These are phyloP conservation scores for Zelonia costaricensis DNA, from an alignment of 208 protist species.

Conservation along the genomic window DNA sequence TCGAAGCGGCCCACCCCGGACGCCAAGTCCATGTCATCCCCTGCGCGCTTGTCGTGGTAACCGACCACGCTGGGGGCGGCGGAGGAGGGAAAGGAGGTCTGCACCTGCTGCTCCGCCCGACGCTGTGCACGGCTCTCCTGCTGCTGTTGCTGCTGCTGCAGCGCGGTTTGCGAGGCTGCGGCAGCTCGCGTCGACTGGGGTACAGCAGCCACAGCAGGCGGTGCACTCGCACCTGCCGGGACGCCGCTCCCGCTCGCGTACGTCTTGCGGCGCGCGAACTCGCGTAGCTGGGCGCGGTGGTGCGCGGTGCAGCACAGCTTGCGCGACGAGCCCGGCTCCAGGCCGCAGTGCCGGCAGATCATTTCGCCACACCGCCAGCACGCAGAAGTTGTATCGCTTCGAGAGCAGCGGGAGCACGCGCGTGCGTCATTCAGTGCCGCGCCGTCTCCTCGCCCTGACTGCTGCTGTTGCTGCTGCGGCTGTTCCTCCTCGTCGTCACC, in stretches of 20 bases:
- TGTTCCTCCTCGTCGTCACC: background rate
- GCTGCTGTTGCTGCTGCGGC: background rate
- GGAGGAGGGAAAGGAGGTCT: slow-evolving; percentile 21
- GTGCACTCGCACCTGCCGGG: background rate
- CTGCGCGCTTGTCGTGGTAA: background rate
- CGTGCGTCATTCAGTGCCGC: background rate
- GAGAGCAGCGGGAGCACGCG: slow-evolving; percentile 40
- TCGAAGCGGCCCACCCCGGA: slow-evolving; percentile 7
- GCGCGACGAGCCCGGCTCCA: slow-evolving; percentile 14
- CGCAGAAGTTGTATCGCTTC: slow-evolving; percentile 40
- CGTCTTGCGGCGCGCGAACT: slow-evolving; percentile 4
- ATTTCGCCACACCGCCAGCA: slow-evolving; percentile 48
- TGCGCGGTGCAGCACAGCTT: slow-evolving; percentile 46
- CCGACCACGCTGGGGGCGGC: background rate
- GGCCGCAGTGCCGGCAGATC: slow-evolving; percentile 62
- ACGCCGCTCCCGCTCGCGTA: background rate
- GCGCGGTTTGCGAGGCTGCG: background rate
- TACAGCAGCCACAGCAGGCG: background rate
- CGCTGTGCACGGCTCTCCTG: too few species aligned
- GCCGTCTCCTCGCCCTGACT: background rate
- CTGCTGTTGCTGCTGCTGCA: slow-evolving; percentile 7
- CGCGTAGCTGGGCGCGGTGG: slow-evolving; percentile 26
- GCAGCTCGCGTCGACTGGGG: too few species aligned
- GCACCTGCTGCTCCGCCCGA: slow-evolving; percentile 24
- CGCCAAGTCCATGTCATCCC: too few species aligned